These are phyloP conservation scores for Russula dissimulans DNA, from an alignment of 768 basidiomycete genomes.

Conservation along the genomic window DNA sequence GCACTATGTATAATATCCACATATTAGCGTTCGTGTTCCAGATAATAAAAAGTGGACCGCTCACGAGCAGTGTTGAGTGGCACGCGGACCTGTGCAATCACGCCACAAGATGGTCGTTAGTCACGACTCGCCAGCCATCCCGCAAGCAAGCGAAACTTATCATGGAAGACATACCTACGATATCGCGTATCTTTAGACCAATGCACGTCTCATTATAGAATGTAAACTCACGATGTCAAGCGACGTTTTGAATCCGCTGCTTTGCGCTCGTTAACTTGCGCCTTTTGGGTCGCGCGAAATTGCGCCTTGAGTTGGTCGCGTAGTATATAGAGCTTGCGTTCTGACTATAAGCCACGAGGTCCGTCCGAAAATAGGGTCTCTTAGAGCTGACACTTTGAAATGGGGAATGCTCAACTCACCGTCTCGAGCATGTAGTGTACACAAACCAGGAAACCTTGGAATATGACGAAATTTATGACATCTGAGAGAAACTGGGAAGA, in stretches of 20 bases:
- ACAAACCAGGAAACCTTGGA: constrained; percentile 73
- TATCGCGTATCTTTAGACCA: neutral
- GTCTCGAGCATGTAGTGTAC: constrained; percentile 41
- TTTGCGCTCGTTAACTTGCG: constrained; percentile 52
- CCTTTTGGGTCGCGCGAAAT: constrained; percentile 52
- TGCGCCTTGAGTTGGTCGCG: constrained; percentile 47
- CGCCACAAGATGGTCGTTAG: constrained; percentile 14
- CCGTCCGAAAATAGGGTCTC: neutral
- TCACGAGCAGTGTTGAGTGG: constrained; percentile 66
- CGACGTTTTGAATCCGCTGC: constrained; percentile 74
- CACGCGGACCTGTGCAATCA: constrained; percentile 58
- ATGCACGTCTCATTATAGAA: constrained; percentile 17
- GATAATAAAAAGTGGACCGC: constrained; percentile 10
- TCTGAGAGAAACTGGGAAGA: constrained; percentile 27
- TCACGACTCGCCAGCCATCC: constrained; percentile 26
- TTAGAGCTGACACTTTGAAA: neutral
- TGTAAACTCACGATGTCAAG: constrained; percentile 58
- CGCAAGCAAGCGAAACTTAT: constrained; percentile 38
- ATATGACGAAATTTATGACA: constrained; percentile 65
- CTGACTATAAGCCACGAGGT: constrained; percentile 24
- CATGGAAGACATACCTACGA: constrained; percentile 65
- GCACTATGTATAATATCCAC: constrained; percentile 28
- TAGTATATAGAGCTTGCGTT: constrained; percentile 40
- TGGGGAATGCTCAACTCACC: constrained; percentile 23
- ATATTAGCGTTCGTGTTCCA: neutral